phyloP scores from a whole-genome alignment of 169 alveolate genomes.

The Plasmodium inui region DNA sequence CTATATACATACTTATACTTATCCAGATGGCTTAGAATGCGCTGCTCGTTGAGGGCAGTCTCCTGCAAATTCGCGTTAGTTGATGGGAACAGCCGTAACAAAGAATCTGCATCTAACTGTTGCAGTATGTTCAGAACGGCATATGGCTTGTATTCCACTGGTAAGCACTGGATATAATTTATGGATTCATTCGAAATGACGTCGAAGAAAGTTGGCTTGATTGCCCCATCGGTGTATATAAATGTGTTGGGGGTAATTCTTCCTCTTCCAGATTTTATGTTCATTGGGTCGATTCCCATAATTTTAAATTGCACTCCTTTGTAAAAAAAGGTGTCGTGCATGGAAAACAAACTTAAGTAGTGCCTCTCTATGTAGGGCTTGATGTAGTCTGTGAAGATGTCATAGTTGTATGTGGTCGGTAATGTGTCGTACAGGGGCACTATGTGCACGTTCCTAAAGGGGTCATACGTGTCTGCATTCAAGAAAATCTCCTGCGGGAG shows the following conservation, averaged over 20 bases:
- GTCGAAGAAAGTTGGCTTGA: slow-evolving; percentile 80
- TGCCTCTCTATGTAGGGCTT: slow-evolving; percentile 80
- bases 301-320: slow-evolving; percentile 82
- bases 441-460: slow-evolving; percentile 75
- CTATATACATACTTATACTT: slow-evolving; percentile 33
- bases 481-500: slow-evolving; percentile 33
- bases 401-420: slow-evolving; percentile 80
- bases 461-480: slow-evolving; percentile 76
- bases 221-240: slow-evolving; percentile 76
- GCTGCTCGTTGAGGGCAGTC: slow-evolving; percentile 4
- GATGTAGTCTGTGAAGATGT: slow-evolving; percentile 77
- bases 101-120: slow-evolving; percentile 79
- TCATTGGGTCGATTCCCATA: slow-evolving; percentile 79
- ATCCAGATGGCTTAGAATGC: slow-evolving; percentile 9
- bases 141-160: slow-evolving; percentile 80
- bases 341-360: slow-evolving; percentile 77
- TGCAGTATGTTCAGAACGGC: slow-evolving; percentile 78
- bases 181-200: slow-evolving; percentile 77
- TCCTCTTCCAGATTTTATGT: slow-evolving; percentile 74
- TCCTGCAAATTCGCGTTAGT: slow-evolving; percentile 64
- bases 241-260: slow-evolving; percentile 79
- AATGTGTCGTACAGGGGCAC: slow-evolving; percentile 80
- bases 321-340: slow-evolving; percentile 80
- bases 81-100: slow-evolving; percentile 78
- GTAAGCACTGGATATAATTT: slow-evolving; percentile 75